These are phyloP conservation scores for Hibiscus tridactylites DNA, from an alignment of 345 rosid genomes.

Conservation along the genomic window DNA sequence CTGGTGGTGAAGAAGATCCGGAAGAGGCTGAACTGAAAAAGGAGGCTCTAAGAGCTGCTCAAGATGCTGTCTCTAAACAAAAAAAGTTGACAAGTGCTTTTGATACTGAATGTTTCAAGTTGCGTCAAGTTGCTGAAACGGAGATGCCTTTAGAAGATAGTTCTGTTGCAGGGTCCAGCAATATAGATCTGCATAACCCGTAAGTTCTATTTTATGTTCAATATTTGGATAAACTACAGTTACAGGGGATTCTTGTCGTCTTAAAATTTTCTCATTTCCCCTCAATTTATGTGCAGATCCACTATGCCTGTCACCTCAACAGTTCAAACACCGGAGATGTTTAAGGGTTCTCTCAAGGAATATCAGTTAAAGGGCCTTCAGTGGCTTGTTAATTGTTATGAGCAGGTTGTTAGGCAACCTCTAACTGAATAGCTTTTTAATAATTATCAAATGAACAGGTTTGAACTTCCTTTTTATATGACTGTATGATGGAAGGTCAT, in stretches of 20 bases:
- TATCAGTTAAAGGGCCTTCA: slow-evolving; percentile 99
- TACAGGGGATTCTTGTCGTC: not conserved
- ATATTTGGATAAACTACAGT: slow-evolving; percentile 2
- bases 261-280: not conserved
- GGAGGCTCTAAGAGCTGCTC: slow-evolving; percentile 84
- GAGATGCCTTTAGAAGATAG: slow-evolving; percentile 46
- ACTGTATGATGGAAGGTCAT: slow-evolving; percentile 4
- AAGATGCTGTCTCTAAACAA: slow-evolving; percentile 96
- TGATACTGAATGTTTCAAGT: slow-evolving; percentile 74
- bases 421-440: not conserved
- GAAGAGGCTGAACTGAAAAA: slow-evolving; percentile 74
- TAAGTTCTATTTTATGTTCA: slow-evolving; percentile 33
- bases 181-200: slow-evolving; percentile 97
- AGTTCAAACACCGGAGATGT: slow-evolving; percentile 90
- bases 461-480: not conserved
- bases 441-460: not conserved
- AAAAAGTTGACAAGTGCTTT: slow-evolving; percentile 74
- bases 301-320: slow-evolving; percentile 98
- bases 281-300: slow-evolving; percentile 52
- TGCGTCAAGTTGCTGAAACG: slow-evolving; percentile 59
- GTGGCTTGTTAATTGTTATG: slow-evolving; percentile 99
- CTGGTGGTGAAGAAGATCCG: slow-evolving; percentile 66
- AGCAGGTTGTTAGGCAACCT: slow-evolving; percentile 54
- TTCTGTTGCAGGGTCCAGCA: slow-evolving; percentile 71
- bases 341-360: slow-evolving; percentile 90